Conservation (phyloP, 768 basidiomycete species). For the Tylopilus sp. region DNA sequence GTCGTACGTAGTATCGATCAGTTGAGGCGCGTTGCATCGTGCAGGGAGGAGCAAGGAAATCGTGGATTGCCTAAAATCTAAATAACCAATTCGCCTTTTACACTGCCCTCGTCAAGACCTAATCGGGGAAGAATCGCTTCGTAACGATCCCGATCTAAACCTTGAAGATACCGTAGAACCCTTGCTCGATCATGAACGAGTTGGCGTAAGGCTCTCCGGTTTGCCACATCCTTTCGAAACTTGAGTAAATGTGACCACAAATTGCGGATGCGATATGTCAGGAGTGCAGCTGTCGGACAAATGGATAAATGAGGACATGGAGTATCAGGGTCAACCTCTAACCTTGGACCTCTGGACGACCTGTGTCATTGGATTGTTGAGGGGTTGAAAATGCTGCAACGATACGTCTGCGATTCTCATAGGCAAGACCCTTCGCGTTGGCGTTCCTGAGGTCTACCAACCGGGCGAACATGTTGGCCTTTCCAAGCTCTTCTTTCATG, state of each 20-base stretch:
- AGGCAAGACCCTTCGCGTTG: constrained; percentile 80
- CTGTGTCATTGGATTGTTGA: constrained; percentile 68
- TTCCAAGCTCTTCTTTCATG: constrained; percentile 37
- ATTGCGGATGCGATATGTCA: constrained; percentile 84
- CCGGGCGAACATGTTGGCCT: constrained; percentile 57
- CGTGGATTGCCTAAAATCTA: constrained; percentile 27
- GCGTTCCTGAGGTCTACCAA: constrained; percentile 86
- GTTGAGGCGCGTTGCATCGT: no score
- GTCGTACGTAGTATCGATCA: constrained; percentile 7
- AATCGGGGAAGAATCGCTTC: constrained; percentile 67
- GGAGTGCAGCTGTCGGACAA: constrained; percentile 62
- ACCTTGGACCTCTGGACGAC: constrained; percentile 91
- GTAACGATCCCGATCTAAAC: constrained; percentile 63
- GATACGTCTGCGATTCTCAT: constrained; percentile 80
- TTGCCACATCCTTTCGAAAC: constrained; percentile 73
- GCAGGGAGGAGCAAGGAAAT: not conserved
- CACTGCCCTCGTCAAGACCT: constrained; percentile 72
- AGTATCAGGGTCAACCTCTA: constrained; percentile 1
- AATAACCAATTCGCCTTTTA: constrained; percentile 88
- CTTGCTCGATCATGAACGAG: constrained; percentile 84
- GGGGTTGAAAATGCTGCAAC: constrained; percentile 73
- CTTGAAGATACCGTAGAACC: constrained; percentile 74
- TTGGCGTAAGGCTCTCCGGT: constrained; percentile 68
- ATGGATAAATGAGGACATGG: not conserved
- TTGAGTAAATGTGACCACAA: constrained; percentile 69